Conservation (phyloP, 2,329 filamentous ascomycete genomes). For the Kalaharituber pfeilii region DNA sequence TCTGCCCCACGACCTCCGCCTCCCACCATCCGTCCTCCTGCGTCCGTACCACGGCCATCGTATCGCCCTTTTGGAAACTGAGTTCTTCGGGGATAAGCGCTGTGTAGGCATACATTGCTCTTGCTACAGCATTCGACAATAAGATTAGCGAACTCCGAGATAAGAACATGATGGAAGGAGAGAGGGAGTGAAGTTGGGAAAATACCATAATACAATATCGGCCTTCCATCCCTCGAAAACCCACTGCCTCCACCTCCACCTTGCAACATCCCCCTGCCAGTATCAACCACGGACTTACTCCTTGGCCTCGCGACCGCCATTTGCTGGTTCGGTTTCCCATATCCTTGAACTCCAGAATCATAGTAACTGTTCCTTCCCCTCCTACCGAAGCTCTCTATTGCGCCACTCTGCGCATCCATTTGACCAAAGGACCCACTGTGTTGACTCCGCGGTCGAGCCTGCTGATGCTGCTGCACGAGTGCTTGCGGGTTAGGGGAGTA, state of each 20-base stretch:
- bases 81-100: constrained; percentile 92
- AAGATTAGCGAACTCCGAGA: neutral
- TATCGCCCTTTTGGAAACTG: constrained; percentile 79
- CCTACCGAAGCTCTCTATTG: neutral
- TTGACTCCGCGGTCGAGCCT: neutral
- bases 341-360: neutral
- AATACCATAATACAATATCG: constrained; percentile 59
- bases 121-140: constrained; percentile 40
- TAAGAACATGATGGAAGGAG: constrained; percentile 1
- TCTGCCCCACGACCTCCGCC: constrained; percentile 61
- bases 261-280: too few relatives aligned
- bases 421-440: neutral
- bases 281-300: constrained; percentile 76
- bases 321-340: neutral
- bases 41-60: constrained; percentile 68
- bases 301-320: constrained; percentile 23
- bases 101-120: constrained; percentile 84
- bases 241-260: constrained; percentile 41
- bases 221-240: constrained; percentile 68
- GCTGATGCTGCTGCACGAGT: neutral
- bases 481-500: neutral
- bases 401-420: neutral
- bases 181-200: neutral
- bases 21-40: constrained; percentile 99
- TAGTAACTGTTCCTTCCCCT: neutral